A percentile compares a stretch with the other conserved stretches of the same genome.
Evolutionary conservation across 768 basidiomycete species (phyloP).

Genomic region (Leccinellum albellum): DNA sequence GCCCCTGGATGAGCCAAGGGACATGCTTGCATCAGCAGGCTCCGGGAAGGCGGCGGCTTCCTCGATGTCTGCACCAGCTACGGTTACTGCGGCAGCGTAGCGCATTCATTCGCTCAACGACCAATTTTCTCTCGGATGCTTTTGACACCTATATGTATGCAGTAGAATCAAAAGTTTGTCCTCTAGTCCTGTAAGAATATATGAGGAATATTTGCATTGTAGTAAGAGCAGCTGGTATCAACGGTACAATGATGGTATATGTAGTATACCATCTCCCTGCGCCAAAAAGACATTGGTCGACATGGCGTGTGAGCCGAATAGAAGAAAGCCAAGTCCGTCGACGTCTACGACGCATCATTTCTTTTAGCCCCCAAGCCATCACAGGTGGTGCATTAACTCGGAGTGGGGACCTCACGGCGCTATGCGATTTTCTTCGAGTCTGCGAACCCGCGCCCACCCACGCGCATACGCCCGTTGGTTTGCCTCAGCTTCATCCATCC

Average conservation of each 20-base stretch:
- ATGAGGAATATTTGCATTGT: no score
- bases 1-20: constrained; percentile 4
- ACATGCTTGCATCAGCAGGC: neutral
- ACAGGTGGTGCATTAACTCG: neutral
- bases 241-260: no score
- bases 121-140: neutral
- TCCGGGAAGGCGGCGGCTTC: constrained; percentile 1
- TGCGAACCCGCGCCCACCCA: constrained; percentile 3
- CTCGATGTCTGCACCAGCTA: neutral
- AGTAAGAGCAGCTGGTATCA: no score
- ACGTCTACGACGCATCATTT: no score
- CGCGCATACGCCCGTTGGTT: constrained; percentile 20
- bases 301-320: neutral
- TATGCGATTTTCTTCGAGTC: constrained; percentile 5
- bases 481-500: constrained; percentile 37
- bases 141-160: no score
- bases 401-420: neutral
- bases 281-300: no score
- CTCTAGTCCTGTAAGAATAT: no score
- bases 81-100: constrained; percentile 20
- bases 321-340: neutral
- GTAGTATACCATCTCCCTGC: no score
- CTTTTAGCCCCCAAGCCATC: neutral
- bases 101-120: neutral
- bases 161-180: no score